Base-by-base conservation (phyloP, 768 basidiomycete genomes). In the Suillus hirtellus region DNA sequence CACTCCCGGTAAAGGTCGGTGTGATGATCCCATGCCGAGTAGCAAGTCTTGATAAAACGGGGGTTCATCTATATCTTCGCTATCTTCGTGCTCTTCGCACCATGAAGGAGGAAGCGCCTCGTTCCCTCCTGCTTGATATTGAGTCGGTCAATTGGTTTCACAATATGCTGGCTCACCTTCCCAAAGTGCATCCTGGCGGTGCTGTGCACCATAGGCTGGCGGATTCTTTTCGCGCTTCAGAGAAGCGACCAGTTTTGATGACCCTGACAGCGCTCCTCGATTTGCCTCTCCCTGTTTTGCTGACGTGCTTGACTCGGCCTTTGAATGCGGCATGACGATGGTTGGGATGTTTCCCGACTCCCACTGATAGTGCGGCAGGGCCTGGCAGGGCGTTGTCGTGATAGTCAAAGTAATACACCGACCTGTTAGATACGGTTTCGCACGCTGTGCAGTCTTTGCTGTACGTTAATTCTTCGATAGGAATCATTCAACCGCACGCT, bases 141-240 rank as follows among this genome's bases (percentile, higher is more conserved):
- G 38, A 58, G 17, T 42, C 5, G 0, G 17, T 58, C 3, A 42
- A 6, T 24, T 2, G 1, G 11, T 11, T 19, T 42, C 38, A 31
- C 3, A 3, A 7, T 5, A 3, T 6, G 3, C 0, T 42, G 1
- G 10, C 56, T 58, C 24, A 58, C 56, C 55, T 58, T 58, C 17
- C 56, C 38, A 58, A 27, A 42, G 38, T 19, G 56, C 56, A 58
- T 58, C 38, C 56, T 19, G 56, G 17, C 24, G 21, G 24, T 58
- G 56, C 56, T 58, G 56, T 11, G 56, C 56, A 7, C 40, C 40
- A 58, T 56, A 56, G 8, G 15, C 37, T 40, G 38, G 38, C 17
- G 21, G 38, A 14, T 6, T 11, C 37, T 27, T 17, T 31, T 17
- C 15, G 1, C 8, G 8, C 9, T 17, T 27, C 27, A 50, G 15